Evolutionary conservation across 305 asterid genomes (phyloP).

Genomic region (Plantago coronopus): DNA sequence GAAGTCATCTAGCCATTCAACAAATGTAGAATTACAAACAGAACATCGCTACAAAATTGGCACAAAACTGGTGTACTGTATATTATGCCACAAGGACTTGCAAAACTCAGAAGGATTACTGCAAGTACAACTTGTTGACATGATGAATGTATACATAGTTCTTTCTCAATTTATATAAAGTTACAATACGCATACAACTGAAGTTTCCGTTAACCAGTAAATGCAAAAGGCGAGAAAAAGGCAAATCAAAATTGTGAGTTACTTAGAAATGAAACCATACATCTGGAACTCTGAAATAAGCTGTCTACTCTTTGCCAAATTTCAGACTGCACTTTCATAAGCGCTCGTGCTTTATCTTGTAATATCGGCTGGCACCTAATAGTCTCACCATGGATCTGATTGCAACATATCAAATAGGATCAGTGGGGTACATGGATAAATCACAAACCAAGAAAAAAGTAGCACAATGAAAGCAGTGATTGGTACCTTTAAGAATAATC

Average conservation of each 20-base stretch:
- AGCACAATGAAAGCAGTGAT: neutral
- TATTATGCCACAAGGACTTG: too few species aligned
- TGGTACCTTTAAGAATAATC: slow-evolving; percentile 78
- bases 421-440: neutral
- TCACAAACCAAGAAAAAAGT: slow-evolving; percentile 6
- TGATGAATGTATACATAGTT: too few species aligned
- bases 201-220: too few species aligned
- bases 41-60: too few species aligned
- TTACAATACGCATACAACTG: too few species aligned
- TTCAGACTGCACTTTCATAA: slow-evolving; percentile 61
- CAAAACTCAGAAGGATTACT: too few species aligned
- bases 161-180: too few species aligned
- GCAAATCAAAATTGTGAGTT: slow-evolving; percentile 66
- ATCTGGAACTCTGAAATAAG: slow-evolving; percentile 73
- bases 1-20: too few species aligned
- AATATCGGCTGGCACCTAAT: slow-evolving; percentile 55
- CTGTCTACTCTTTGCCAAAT: slow-evolving; percentile 78
- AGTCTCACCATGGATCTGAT: slow-evolving; percentile 88
- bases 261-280: slow-evolving; percentile 79
- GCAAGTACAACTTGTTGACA: too few species aligned
- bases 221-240: too few species aligned
- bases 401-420: slow-evolving; percentile 12
- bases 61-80: too few species aligned
- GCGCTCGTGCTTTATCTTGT: slow-evolving; percentile 62
- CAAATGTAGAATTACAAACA: too few species aligned